These are phyloP conservation scores for Trichoderma semiorbis DNA, from an alignment of 2,329 filamentous ascomycete genomes.

Conservation along the genomic window DNA sequence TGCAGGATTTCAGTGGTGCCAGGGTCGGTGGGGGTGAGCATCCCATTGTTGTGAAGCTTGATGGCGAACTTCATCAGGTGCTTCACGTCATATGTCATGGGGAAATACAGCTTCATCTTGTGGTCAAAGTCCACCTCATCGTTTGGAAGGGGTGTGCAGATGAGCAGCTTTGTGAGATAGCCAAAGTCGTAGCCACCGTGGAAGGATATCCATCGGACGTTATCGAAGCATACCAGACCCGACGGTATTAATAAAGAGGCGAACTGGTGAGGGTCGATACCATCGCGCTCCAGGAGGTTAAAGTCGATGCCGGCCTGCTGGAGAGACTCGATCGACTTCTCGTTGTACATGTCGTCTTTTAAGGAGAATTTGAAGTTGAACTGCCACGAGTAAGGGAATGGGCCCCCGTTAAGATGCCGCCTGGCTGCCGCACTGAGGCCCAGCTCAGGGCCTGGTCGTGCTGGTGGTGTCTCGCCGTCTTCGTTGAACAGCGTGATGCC, in stretches of 20 bases:
- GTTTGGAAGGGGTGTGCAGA: conserved; percentile 76
- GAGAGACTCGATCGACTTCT: conserved; percentile 88
- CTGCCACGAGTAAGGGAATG: conserved; percentile 89
- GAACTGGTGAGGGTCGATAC: conserved; percentile 87
- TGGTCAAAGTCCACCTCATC: conserved; percentile 88
- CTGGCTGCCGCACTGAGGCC: conserved; percentile 36
- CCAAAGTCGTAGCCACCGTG: conserved; percentile 98
- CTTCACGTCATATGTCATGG: conserved; percentile 92
- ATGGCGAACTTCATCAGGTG: conserved; percentile 91
- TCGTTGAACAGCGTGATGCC: conserved; percentile 91
- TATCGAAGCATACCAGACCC: conserved; percentile 80
- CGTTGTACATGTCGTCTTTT: conserved; percentile 95
- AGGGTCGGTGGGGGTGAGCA: conserved; percentile 60
- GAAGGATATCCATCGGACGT: conserved; percentile 95
- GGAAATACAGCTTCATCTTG: conserved; percentile 89
- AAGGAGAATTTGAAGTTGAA: conserved; percentile 98
- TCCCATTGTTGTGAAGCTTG: conserved; percentile 61
- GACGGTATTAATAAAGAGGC: conserved; percentile 88
- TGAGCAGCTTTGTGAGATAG: conserved; percentile 91
- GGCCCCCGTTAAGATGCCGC: conserved; percentile 41
- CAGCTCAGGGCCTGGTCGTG: conserved; percentile 54
- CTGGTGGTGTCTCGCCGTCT: conserved; percentile 80
- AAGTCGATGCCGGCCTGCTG: conserved; percentile 94
- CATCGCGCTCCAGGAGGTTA: conserved; percentile 73
- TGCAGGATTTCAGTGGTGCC: conserved; percentile 70